Conservation (phyloP, 225 moss, liverwort and hornwort genomes). For the Lunularia cruciata region DNA sequence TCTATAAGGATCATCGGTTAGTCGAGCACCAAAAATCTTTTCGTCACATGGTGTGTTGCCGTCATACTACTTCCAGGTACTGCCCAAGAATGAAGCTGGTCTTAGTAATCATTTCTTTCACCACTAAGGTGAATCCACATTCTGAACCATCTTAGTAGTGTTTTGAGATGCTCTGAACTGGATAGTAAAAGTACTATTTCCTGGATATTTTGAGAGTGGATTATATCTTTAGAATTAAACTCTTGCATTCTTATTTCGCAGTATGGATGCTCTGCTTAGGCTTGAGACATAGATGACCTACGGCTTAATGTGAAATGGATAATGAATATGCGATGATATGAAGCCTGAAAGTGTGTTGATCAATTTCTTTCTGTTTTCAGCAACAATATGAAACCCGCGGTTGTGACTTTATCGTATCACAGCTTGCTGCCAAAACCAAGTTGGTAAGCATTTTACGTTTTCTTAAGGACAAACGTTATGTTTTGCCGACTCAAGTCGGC, state of each 20-base stretch:
- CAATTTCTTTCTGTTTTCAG: conserved; percentile 51
- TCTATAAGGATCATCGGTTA: too few species aligned
- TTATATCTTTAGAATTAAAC: not conserved
- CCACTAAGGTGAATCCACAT: conserved; percentile 53
- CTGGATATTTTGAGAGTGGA: not conserved
- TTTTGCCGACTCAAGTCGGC: too few species aligned
- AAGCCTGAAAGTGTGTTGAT: too few species aligned
- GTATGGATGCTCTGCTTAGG: too few species aligned
- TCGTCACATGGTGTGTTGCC: too few species aligned
- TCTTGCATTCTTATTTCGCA: not conserved
- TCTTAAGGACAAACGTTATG: too few species aligned
- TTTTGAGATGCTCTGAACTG: not conserved
- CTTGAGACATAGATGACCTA: too few species aligned
- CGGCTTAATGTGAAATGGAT: too few species aligned
- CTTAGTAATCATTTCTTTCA: conserved; percentile 49
- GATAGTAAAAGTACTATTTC: not conserved
- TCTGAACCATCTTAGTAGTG: too few species aligned
- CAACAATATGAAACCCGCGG: conserved; percentile 69
- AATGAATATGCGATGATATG: too few species aligned
- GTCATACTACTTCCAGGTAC: conserved; percentile 49
- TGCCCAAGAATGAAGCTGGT: conserved; percentile 55
- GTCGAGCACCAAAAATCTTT: too few species aligned
- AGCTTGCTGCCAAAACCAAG: conserved; percentile 50
- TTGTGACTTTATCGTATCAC: conserved; percentile 76
- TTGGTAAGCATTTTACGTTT: conserved; percentile 54